These are phyloP conservation scores for Aspergillus steynii DNA, from an alignment of 495 filamentous ascomycete genomes.

Conservation along the genomic window DNA sequence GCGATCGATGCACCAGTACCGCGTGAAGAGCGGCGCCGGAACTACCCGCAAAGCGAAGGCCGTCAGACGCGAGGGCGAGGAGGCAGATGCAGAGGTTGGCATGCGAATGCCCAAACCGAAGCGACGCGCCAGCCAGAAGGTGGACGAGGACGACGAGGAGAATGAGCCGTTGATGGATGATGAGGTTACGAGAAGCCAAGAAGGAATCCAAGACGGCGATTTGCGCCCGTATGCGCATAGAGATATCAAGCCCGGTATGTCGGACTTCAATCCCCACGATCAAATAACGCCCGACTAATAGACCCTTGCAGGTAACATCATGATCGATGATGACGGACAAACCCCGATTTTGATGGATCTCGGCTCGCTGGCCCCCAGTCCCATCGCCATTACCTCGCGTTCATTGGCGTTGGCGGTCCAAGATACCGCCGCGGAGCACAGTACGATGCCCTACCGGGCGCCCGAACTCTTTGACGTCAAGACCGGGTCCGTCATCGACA, in stretches of 20 bases:
- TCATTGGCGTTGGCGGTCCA: constrained; percentile 89
- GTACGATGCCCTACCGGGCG: constrained; percentile 97
- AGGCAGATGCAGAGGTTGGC: constrained; percentile 59
- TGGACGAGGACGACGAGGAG: constrained; percentile 69
- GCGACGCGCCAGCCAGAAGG: constrained; percentile 41
- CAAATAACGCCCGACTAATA: constrained; percentile 6
- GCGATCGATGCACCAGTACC: constrained; percentile 87
- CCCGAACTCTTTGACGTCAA: constrained; percentile 98
- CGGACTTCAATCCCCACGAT: neutral
- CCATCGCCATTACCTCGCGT: constrained; percentile 89
- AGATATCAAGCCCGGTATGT: constrained; percentile 91
- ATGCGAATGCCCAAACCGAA: constrained; percentile 56
- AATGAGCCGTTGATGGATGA: constrained; percentile 80
- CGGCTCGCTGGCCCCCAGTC: constrained; percentile 84
- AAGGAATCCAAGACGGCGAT: constrained; percentile 69
- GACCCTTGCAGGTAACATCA: constrained; percentile 75
- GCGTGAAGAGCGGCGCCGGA: constrained; percentile 56
- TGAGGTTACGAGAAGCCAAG: constrained; percentile 71
- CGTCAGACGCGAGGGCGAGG: constrained; percentile 58
- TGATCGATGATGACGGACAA: constrained; percentile 85
- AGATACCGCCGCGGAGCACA: constrained; percentile 92
- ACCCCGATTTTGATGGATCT: constrained; percentile 98
- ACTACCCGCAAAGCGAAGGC: constrained; percentile 59
- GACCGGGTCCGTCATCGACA: constrained; percentile 87
- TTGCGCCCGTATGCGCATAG: constrained; percentile 86